phyloP scores from a whole-genome alignment of 805 yeast species.

The Candida maesae region DNA sequence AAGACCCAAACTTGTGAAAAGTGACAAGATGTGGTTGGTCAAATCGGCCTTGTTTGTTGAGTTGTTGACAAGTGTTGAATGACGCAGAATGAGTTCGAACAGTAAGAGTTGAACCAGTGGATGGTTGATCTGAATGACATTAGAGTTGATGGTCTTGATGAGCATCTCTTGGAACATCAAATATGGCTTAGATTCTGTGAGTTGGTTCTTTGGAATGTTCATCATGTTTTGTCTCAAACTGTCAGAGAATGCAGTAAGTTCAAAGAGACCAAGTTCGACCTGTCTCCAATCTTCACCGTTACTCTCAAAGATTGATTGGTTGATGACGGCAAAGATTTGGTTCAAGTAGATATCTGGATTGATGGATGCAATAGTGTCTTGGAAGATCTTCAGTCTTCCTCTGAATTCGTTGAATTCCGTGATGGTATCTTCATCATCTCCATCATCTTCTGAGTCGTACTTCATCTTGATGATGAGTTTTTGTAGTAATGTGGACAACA shows the following conservation, averaged over 20 bases:
- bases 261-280: constrained; percentile 82
- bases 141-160: constrained; percentile 43
- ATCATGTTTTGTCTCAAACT: constrained; percentile 74
- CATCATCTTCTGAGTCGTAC: constrained; percentile 72
- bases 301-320: constrained; percentile 39
- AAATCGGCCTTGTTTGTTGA: constrained; percentile 45
- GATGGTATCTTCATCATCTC: constrained; percentile 68
- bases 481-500: constrained; percentile 59
- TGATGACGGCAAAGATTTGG: constrained; percentile 56
- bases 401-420: constrained; percentile 82
- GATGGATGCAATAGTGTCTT: constrained; percentile 71
- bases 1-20: constrained; percentile 80
- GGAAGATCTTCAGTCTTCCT: constrained; percentile 66
- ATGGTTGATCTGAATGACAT: constrained; percentile 53
- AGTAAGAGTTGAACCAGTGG: constrained; percentile 78
- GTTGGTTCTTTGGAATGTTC: constrained; percentile 61
- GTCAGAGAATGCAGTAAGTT: constrained; percentile 76
- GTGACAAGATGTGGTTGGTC: constrained; percentile 60
- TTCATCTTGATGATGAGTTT: constrained; percentile 76
- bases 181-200: constrained; percentile 63
- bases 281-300: constrained; percentile 62
- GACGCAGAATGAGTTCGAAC: constrained; percentile 83
- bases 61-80: constrained; percentile 57
- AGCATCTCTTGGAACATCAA: constrained; percentile 59
- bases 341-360: constrained; percentile 60